Evolutionary conservation across 2,329 filamentous ascomycete species (phyloP), one percentile per base, ranked within the genome.

Genomic region (Colletotrichum sp.): DNA sequence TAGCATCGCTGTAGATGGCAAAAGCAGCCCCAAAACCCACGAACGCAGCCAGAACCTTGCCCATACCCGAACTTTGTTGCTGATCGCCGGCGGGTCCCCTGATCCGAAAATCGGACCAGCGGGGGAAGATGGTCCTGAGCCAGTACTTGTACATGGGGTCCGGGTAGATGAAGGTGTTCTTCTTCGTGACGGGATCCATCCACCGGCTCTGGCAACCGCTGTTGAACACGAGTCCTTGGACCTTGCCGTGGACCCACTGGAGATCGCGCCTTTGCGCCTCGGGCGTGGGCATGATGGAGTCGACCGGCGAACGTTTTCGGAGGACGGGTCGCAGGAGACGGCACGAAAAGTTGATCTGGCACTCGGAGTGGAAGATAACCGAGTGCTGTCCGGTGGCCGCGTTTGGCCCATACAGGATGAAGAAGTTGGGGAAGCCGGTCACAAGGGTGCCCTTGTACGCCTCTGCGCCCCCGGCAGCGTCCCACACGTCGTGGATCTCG

Each of bases 91-190:
- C 32, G 32, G 32, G 32, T 34, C 32, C 32, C 32, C 13, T 34
- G 32, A 69, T 63, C 55, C 61, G 52, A 72, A 88, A 85, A 58
- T 88, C 86, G 3, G 77, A 73, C 79, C 80, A 84, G 2, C 80
- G 80, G 55, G 86, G 82, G 69, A 89, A 89, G 2, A 90, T 78
- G 69, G 86, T 89, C 16, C 88, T 79, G 21, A 85, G 67, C 67
- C 67, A 69, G 67, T 69, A 69, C 52, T 43, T 60, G 67, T 60
- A 69, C 67, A 69, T 69, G 12, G 67, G 67, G 8, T 69, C 67
- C n/a, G 67, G 67, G 32, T 69, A 69, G 55, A 69, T 69, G 26
- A 69, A 69, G 13, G 67, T 69, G 55, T 69, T 69, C 36, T 69
- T 69, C 52, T 32, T 43, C 67, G 67, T 69, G 21, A 28, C 28